Evolutionary conservation across 1,284 basidiomycete species (phyloP), one percentile per base, ranked within the genome.

Genomic region (Cutaneotrichosporon mucoides): DNA sequence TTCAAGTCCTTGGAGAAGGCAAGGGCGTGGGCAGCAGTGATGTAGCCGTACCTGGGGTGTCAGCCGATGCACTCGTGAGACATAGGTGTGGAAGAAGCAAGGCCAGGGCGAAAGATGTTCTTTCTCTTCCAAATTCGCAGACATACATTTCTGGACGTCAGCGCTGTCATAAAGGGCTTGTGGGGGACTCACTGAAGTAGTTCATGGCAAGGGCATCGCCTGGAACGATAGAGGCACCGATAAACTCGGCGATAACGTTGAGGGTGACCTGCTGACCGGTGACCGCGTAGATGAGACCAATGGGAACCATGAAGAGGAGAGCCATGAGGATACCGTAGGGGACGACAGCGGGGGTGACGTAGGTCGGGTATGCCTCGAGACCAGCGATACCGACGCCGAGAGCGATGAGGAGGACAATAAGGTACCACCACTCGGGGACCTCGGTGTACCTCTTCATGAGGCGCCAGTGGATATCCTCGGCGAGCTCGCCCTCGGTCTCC

Each of bases 401-500:
- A 60, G 86, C 83, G 59, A 83, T 59, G 55, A 84, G 56, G 52
- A 89, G 86, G 57, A 90, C 71, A 36, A 77, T 59, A 10, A 72
- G 79, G 75, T 88, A 93, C 88, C 89, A 92, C 83, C 82, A 88
- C 57, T 82, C 79, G 1, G 91, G 89, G 13, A 55, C 58, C 54
- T 55, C 49, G 38, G 46, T 44, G 52, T 58, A 58, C 7, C 24
- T 36, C 10, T 38, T 38, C 57, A 58, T 58, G 37, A 58, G 51
- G 15, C 57, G 51, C 51, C 36, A 42, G 75, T 95, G 92, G 46
- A 93, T 80, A 71, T 95, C 92, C 55, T 84, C 84, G 73, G 90
- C 86, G 66, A 64, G 58, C 44, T 64, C 57, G 36, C 59, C 61
- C 37, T 62, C 55, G 6, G 55, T 76, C n/a, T 55, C 53, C 11